Base-by-base conservation (phyloP, 2,329 filamentous ascomycete genomes). In the Colletotrichum tropicicola region DNA sequence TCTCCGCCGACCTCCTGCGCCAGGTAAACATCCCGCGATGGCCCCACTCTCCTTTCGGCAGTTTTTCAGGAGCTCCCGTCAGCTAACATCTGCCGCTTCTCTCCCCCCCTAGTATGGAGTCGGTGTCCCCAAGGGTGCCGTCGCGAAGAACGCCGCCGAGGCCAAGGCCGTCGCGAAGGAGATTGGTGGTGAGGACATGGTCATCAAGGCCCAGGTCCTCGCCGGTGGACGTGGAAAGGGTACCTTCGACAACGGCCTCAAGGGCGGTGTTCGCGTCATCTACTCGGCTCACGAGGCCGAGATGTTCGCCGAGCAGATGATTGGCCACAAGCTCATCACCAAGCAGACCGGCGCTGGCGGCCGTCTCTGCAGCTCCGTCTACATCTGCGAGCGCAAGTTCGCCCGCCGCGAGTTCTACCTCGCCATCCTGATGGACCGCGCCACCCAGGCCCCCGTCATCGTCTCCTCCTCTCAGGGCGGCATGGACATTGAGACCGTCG, bases 331-430 rank as follows among this genome's bases (percentile, higher is more conserved):
- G 84, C 93, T 99, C 82, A 89, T 99, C 83, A 99, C 96, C 81
- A 99, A 99, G 90, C 96, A 99, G 87, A 99, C 96, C 65, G 96
- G 96, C 79, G 93, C 95, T 73, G 88, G 82, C 73, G 96, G 96
- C 77, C 93, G 96, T 80, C 89, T 97, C 79, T 99, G 96, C 89
- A 98, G 92, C 82, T 89, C 94, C 69, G 96, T 99, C 78, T 98
- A 97, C 87, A 98, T 99, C 79, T 97, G 95, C 84, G 96, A 99
- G 88, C 94, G 96, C 88, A 99, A 99, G 87, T 99, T 98, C 77
- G 96, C 96, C 73, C 94, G 96, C 72, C 92, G 96, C 78, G 96
- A 99, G 83, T 99, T 99, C 86, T 99, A 99, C 87, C 91, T 99
- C 65, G 96, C 96, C 75, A 91, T 99, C 75, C 91, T 99, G 74